Conservation (phyloP, 2,329 filamentous ascomycete genomes). For the Fusarium proliferatum region DNA sequence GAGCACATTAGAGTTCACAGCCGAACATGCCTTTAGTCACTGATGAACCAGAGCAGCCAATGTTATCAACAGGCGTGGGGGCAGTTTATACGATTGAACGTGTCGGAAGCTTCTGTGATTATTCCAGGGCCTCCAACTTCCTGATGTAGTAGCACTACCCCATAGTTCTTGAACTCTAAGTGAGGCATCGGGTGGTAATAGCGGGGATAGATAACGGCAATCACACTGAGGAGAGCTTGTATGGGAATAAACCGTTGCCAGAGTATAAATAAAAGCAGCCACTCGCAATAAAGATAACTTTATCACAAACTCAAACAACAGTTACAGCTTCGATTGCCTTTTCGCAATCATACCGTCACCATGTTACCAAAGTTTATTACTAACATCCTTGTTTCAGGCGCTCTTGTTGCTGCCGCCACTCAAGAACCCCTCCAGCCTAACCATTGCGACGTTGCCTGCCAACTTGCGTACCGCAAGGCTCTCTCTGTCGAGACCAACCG, state of each 20-base stretch:
- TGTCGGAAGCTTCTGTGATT: background rate
- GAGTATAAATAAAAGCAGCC: background rate
- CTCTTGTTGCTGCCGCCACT: background rate
- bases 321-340: background rate
- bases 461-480: background rate
- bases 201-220: background rate
- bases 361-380: conserved; percentile 2
- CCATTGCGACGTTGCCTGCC: conserved; percentile 9
- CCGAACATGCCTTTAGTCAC: background rate
- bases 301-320: background rate
- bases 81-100: background rate
- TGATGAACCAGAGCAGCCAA: background rate
- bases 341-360: fast-evolving
- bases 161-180: background rate
- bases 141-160: background rate
- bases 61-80: background rate
- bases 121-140: background rate
- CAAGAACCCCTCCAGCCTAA: conserved; percentile 8
- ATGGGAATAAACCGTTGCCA: background rate
- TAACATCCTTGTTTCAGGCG: background rate
- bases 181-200: too few species aligned
- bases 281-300: background rate
- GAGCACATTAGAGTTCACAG: background rate
- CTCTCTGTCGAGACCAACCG: background rate
- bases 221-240: background rate